Conservation (phyloP, 345 rosid genomes). For the Dimocarpus longan region DNA sequence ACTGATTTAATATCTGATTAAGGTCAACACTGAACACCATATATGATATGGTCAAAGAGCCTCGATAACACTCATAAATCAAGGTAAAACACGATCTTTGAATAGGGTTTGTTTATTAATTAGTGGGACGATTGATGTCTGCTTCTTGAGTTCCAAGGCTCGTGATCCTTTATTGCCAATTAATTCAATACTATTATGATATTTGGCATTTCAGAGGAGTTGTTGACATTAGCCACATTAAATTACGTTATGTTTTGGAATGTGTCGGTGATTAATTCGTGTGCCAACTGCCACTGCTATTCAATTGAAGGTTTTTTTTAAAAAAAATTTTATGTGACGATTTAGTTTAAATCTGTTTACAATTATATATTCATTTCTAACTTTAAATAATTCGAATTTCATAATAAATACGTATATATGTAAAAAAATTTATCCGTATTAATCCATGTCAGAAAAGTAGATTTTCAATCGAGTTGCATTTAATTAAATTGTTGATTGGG, state of each 20-base stretch:
- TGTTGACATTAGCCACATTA: not conserved
- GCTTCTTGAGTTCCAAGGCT: not conserved
- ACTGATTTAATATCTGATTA: not conserved
- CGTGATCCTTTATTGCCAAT: slow-evolving; percentile 4
- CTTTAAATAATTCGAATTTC: no score
- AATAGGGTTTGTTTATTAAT: not conserved
- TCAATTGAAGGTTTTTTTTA: no score
- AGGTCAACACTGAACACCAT: not conserved
- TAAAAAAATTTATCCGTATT: no score
- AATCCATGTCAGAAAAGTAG: no score
- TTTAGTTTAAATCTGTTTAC: no score
- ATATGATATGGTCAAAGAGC: not conserved
- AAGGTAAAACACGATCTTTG: slow-evolving; percentile 5
- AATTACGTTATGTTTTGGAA: not conserved
- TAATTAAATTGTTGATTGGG: no score
- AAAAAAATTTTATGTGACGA: no score
- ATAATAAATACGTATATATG: no score
- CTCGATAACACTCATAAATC: slow-evolving; percentile 6
- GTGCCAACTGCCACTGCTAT: not conserved
- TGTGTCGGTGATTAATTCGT: slow-evolving; percentile 5
- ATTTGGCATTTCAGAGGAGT: not conserved
- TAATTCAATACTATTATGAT: not conserved
- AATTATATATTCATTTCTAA: no score
- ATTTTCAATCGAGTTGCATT: no score
- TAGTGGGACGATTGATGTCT: not conserved